Base-by-base conservation (phyloP, 345 rosid species). In the Ceriops tagal region DNA sequence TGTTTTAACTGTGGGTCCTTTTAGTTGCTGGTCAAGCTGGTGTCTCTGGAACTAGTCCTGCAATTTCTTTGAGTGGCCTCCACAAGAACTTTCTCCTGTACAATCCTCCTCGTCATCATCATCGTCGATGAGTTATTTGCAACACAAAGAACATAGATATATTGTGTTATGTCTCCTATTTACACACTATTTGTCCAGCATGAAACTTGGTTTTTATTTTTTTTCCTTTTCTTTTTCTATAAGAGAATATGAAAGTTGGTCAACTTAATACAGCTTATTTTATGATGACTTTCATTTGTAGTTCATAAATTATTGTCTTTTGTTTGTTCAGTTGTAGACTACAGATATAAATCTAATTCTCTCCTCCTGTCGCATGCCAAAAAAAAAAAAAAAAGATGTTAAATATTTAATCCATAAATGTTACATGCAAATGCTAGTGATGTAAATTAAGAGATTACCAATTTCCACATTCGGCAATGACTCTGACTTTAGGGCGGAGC, bases 381-480 rank as follows among this genome's bases (percentile, higher is more conserved):
- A 31, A 31, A 31, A 4, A 24, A 24, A 24, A 24, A 24, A 24
- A 24, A 24, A 24, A 24, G 26, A 24, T 2, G 58, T 53, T 8
- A 53, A 22, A 53, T 24, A 3, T n/a, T 53, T 20, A 53, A 53
- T 53, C 58, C 21, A 24, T 4, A 53, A 53, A 20, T 20, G 58
- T 53, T 20, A 8, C 10, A 22, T 10, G 22, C 3, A 21, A 5
- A 24, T 21, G 28, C 18, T 3, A 8, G 59, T 5, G 24, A 11
- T 24, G 28, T 11, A 22, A 10, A 56, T 6, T 24, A 27, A 8
- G 58, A 46, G 49, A 67, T 11, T 18, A 91, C 98, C 97, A 91
- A 75, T 87, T 93, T 69, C 96, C 97, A 76, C 96, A 86, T 57
- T 91, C 96, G 19, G 97, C 96, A 35, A 89, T 85, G 70, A 93